Evolutionary conservation across 305 asterid species (phyloP), one percentile per base, ranked within the genome.

Genomic region (Fraxinus floribunda): DNA sequence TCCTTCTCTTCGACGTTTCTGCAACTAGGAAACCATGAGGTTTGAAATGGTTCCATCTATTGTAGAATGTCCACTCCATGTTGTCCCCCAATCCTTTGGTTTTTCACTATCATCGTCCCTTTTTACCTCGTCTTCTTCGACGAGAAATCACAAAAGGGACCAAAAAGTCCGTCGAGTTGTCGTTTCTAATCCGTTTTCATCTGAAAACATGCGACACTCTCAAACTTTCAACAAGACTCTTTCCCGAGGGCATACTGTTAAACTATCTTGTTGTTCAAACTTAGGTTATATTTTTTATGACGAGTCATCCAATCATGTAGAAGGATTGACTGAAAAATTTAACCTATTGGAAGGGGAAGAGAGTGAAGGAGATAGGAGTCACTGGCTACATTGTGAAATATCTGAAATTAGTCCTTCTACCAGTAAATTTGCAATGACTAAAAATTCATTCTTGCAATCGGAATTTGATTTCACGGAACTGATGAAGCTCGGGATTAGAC

Each of bases 381-480:
- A n/a, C 64, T n/a, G 80, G 78, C 20, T 62, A 68, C 85, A 83
- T 80, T 84, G 86, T 22, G 77, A 87, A 46, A 60, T 84, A 46
- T 76, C 83, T 71, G 86, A 66, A 73, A 71, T 20, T 29, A 85
- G 85, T 74, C 83, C 80, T 18, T 77, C 79, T 62, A 9, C 62
- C 68, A 83, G 88, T 52, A 66, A n/a, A 55, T 62, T 78, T 32
- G 75, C 81, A 57, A 38, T 29, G 80, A 85, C 78, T 71, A 84
- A 57, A 30, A 88, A 87, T 76, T 89, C 87, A 16, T 86, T 86
- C 79, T 75, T 86, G 89, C 66, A n/a, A 55, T 79, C 94, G 1
- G 73, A 89, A 64, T 79, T 86, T 36, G 97, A 91, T 79, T 89
- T 89, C 81, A 80, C 89, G 90, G 98, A 95, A 87, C 97, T 97